phyloP scores from a whole-genome alignment of 148 eudicot genomes.

The Spergularia marina region DNA sequence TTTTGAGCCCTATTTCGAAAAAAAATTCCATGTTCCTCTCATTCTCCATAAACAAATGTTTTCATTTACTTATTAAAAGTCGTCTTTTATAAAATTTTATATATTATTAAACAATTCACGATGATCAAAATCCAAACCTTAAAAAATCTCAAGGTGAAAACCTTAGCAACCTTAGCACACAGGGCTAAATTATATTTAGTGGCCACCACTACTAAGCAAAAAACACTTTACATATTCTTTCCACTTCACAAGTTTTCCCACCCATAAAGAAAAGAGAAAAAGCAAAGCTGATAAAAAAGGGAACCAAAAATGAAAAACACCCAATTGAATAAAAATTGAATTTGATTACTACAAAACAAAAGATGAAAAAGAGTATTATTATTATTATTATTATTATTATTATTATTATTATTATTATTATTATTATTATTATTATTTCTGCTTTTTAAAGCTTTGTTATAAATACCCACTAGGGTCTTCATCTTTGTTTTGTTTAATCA shows the following conservation, averaged over 20 bases:
- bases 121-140: background rate
- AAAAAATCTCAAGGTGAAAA: background rate
- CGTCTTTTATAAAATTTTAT: no score
- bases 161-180: background rate
- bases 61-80: no score
- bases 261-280: conserved; percentile 19
- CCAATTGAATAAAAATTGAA: conserved; percentile 14
- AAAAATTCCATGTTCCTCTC: no score
- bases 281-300: background rate
- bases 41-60: no score
- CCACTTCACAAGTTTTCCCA: conserved; percentile 17
- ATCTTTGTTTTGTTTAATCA: conserved; percentile 21
- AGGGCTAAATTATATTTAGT: background rate
- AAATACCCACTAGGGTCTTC: conserved; percentile 31
- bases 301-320: background rate
- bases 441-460: conserved; percentile 26
- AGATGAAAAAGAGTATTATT: background rate
- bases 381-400: background rate
- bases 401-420: background rate
- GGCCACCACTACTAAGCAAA: conserved; percentile 11
- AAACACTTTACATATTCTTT: conserved; percentile 15
- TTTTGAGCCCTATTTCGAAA: no score
- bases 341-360: conserved; percentile 7
- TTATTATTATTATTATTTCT: background rate
- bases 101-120: no score